A percentile compares a stretch with the other conserved stretches of the same genome.
phyloP scores from a whole-genome alignment of 768 basidiomycete genomes.

The Boletus subparvulus region DNA sequence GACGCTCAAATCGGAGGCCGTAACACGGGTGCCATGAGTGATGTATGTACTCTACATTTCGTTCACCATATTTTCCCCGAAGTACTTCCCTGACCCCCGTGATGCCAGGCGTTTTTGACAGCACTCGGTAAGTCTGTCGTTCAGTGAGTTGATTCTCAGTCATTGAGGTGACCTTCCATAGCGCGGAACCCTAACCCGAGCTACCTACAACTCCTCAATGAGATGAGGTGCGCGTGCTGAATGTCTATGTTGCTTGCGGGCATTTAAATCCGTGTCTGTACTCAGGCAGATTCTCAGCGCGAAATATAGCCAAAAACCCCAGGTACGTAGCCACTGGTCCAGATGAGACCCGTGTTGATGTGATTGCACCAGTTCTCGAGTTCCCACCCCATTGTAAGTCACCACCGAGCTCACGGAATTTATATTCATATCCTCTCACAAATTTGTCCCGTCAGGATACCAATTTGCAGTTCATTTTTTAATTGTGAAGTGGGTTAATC shows the following conservation, averaged over 20 bases:
- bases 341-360: slow-evolving; percentile 5
- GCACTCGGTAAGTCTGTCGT: slow-evolving; percentile 43
- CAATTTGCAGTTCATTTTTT: slow-evolving; percentile 31
- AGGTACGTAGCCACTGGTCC: slow-evolving; percentile 26
- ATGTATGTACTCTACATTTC: slow-evolving; percentile 41
- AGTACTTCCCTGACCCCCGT: background rate
- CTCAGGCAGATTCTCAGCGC: slow-evolving; percentile 40
- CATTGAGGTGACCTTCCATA: slow-evolving; percentile 17
- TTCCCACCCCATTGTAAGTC: slow-evolving; percentile 44
- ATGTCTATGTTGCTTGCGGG: background rate
- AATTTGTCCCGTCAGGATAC: slow-evolving; percentile 24
- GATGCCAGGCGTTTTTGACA: slow-evolving; percentile 53
- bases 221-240: slow-evolving; percentile 39
- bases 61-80: background rate
- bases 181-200: slow-evolving; percentile 49
- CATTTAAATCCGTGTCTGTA: background rate
- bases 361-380: slow-evolving; percentile 36
- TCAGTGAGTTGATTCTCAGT: background rate
- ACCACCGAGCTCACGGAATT: background rate
- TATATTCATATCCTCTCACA: background rate
- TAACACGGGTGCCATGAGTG: slow-evolving; percentile 80
- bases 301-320: slow-evolving; percentile 60
- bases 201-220: slow-evolving; percentile 49
- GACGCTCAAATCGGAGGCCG: slow-evolving; percentile 66
- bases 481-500: background rate